Evolutionary conservation across 345 rosid genomes (phyloP).

Genomic region (Lepidium aucheri): DNA sequence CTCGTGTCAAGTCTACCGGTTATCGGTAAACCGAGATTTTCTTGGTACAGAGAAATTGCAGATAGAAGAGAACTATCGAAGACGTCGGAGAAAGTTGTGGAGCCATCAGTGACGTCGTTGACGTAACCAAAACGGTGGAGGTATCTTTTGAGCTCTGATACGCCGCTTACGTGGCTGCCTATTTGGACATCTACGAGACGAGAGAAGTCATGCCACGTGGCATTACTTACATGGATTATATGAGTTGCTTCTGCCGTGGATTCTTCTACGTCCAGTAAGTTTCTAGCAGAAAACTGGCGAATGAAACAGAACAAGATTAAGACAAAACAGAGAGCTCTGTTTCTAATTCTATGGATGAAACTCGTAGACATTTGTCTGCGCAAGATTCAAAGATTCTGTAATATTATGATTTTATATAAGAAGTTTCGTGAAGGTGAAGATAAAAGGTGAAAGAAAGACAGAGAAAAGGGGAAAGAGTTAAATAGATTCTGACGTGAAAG

Average conservation of each 20-base stretch:
- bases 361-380: constrained; percentile 30
- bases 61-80: constrained; percentile 53
- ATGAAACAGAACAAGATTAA: constrained; percentile 19
- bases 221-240: constrained; percentile 32
- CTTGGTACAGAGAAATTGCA: constrained; percentile 53
- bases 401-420: neutral
- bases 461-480: constrained; percentile 16
- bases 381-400: constrained; percentile 15
- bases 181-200: constrained; percentile 57
- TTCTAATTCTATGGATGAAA: constrained; percentile 18
- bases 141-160: constrained; percentile 78
- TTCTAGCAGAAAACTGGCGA: constrained; percentile 37
- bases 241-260: constrained; percentile 28
- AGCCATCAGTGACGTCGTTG: neutral
- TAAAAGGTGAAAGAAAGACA: constrained; percentile 4
- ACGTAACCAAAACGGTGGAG: constrained; percentile 80
- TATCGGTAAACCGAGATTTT: constrained; percentile 50
- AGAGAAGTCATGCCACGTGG: constrained; percentile 68
- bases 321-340: constrained; percentile 20
- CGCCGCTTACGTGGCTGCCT: constrained; percentile 67
- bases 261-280: constrained; percentile 22
- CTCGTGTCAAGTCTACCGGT: constrained; percentile 60
- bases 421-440: constrained; percentile 10
- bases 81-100: constrained; percentile 38
- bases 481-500: constrained; percentile 22